These are phyloP conservation scores for Plasmodium inui DNA, from an alignment of 169 alveolate species.

Conservation along the genomic window DNA sequence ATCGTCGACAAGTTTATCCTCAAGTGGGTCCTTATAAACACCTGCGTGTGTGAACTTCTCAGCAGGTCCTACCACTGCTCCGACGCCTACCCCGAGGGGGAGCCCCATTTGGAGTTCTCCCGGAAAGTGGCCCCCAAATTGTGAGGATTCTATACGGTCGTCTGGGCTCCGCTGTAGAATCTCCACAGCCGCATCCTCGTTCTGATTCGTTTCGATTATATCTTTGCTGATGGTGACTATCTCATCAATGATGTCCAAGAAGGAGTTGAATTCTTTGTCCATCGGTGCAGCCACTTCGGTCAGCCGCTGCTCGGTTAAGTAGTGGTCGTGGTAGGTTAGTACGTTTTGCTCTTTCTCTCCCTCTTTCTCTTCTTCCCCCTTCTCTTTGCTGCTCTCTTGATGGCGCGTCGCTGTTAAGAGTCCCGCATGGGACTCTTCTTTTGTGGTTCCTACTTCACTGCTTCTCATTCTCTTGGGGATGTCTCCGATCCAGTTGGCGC, in stretches of 20 bases:
- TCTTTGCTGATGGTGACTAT: constrained; percentile 56
- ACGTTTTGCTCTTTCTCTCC: neutral
- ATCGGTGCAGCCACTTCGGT: neutral
- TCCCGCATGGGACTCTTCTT: neutral
- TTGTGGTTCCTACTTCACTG: neutral
- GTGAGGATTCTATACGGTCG: neutral
- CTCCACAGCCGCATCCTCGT: neutral
- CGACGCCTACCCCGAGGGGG: neutral
- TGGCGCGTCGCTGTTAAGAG: neutral
- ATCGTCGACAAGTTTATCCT: neutral
- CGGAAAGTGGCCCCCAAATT: neutral
- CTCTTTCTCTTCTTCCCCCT: neutral
- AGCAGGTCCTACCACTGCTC: neutral
- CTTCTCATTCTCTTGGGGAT: neutral
- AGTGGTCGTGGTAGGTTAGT: neutral
- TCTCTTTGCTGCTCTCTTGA: neutral
- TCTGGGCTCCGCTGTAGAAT: neutral
- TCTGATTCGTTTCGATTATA: constrained; percentile 11
- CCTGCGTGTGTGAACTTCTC: neutral
- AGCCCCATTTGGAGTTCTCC: neutral
- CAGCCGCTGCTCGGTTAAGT: neutral
- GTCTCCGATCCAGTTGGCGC: neutral
- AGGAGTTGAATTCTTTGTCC: constrained; percentile 8
- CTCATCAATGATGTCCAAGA: constrained; percentile 48
- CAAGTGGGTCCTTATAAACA: neutral